Base-by-base conservation (phyloP, 257 asterid genomes). In the Prunella vulgaris region DNA sequence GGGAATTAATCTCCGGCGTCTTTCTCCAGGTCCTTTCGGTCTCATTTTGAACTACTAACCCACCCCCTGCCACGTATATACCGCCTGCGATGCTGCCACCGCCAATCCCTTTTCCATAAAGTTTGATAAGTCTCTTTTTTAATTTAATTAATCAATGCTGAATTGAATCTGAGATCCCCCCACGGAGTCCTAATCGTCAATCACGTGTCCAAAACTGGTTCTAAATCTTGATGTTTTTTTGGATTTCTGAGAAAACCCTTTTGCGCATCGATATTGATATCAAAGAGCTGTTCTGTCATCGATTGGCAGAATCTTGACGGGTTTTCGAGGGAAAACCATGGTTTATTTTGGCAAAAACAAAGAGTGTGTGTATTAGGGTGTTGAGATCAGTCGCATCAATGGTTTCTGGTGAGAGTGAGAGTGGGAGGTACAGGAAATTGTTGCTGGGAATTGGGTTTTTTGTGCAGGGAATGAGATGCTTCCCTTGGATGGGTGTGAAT, bases 401-500 rank as follows among this genome's bases (percentile, higher is more conserved):
- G 84, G 85, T 71, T 74, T 73, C 75, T 18, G 79, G 44, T 33
- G 81, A 61, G 70, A 42, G 64, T 40, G 84, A 77, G 66, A 71
- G 51, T 49, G 48, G 49, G 22, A 74, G 83, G 37, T 80, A 79
- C 25, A 81, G 96, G 84, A 94, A 84, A 59, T 48, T 89, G 80
- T 49, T 94, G 81, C 67, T 91, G 63, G 97, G 97, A 22, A 73
- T 94, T 66, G 99, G 99, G 28, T 94, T 66, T 60, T 87, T 79
- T 85, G 89, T 91, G 74, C 99, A 94, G 80, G 99, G 99, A 1
- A 73, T 94, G 69, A 81, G 99, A 66, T 94, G 99, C 60, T 94
- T 94, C 15, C 96, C 99, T 44, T 94, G 97, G 99, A 85, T 94
- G 90, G 99, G 87, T 1, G 92, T 94, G 56, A 87, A 70, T 74